Conservation (phyloP, 495 filamentous ascomycete species). For the Daldinia caldariorum region DNA sequence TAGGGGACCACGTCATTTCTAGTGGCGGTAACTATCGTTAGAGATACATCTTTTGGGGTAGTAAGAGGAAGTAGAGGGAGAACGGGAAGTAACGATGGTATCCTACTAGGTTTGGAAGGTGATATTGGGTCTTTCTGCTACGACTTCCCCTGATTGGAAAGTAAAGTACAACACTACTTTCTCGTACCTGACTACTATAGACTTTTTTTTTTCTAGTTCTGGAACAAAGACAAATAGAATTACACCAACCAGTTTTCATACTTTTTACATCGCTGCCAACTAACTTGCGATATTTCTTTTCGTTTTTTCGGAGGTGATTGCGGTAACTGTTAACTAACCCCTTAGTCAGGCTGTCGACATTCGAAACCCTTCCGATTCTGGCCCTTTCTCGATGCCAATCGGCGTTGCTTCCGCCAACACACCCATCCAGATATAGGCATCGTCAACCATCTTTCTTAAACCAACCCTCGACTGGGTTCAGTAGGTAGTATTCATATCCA, state of each 20-base stretch:
- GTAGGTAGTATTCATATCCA: conserved; percentile 16
- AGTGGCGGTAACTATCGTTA: conserved; percentile 8
- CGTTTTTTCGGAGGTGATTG: background rate
- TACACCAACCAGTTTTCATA: conserved; percentile 24
- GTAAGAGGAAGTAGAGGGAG: conserved; percentile 7
- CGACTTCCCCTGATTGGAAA: conserved; percentile 38
- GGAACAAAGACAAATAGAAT: conserved; percentile 11
- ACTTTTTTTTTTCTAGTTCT: conserved; percentile 7
- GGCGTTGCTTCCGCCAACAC: background rate
- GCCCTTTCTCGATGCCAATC: background rate
- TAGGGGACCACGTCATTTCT: conserved; percentile 15
- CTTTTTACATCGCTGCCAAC: background rate
- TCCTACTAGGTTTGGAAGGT: conserved; percentile 42
- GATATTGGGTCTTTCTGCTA: conserved; percentile 24
- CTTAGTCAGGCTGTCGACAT: background rate
- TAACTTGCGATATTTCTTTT: background rate
- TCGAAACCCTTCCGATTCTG: background rate
- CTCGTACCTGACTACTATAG: conserved; percentile 22
- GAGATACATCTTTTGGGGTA: conserved; percentile 7
- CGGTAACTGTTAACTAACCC: background rate
- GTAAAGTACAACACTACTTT: conserved; percentile 34
- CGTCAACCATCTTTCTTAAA: background rate
- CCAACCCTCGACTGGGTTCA: conserved; percentile 12
- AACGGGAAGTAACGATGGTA: conserved; percentile 23
- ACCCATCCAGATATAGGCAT: conserved; percentile 1